These are phyloP conservation scores for Catunica adiposa DNA, from an alignment of 2,329 filamentous ascomycete genomes.

Conservation along the genomic window DNA sequence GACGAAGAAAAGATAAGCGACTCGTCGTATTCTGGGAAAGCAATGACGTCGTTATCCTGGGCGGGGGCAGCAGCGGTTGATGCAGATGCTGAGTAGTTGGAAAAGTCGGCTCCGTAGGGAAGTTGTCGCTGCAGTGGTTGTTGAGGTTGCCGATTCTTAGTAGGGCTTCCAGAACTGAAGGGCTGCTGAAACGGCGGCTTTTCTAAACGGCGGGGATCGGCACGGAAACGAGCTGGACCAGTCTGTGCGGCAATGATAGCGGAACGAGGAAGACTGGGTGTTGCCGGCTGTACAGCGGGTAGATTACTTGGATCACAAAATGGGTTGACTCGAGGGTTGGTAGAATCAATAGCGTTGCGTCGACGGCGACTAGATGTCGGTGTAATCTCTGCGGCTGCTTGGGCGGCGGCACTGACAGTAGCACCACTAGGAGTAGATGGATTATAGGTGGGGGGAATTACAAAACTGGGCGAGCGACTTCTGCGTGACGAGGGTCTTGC, in stretches of 20 bases:
- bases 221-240: slow-evolving; percentile 15
- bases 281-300: slow-evolving; percentile 14
- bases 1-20: slow-evolving; percentile 11
- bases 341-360: slow-evolving; percentile 16
- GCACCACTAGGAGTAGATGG: background rate
- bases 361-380: slow-evolving; percentile 13
- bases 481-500: slow-evolving; percentile 10
- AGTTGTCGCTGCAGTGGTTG: slow-evolving; percentile 12
- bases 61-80: background rate
- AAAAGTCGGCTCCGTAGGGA: slow-evolving; percentile 14
- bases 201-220: slow-evolving; percentile 14
- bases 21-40: slow-evolving; percentile 15
- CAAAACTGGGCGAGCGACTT: slow-evolving; percentile 13
- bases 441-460: background rate
- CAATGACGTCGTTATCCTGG: slow-evolving; percentile 9
- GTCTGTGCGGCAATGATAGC: slow-evolving; percentile 16
- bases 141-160: slow-evolving; percentile 8
- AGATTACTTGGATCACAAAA: slow-evolving; percentile 13
- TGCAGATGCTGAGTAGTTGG: slow-evolving; percentile 3
- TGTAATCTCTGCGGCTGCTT: slow-evolving; percentile 3
- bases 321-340: slow-evolving; percentile 12
- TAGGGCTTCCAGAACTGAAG: slow-evolving; percentile 11
- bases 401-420: background rate
- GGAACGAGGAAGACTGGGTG: slow-evolving; percentile 13
- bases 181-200: slow-evolving; percentile 14